Base-by-base conservation (phyloP, 2,329 filamentous ascomycete genomes). In the Pestalotiopsis sp. region DNA sequence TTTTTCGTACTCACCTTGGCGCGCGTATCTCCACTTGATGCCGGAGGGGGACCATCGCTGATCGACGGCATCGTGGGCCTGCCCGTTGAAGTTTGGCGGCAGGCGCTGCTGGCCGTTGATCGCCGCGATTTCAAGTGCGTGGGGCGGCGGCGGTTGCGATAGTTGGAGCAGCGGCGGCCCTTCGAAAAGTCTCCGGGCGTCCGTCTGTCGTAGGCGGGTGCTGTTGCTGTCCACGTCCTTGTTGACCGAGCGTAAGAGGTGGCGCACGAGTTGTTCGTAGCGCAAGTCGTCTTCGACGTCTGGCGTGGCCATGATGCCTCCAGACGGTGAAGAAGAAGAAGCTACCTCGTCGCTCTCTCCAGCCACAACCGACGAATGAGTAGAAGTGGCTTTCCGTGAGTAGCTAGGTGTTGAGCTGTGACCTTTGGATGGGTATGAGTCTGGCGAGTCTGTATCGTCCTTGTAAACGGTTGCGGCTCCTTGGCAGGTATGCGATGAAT, bases 21-120 rank as follows among this genome's bases (percentile, higher is more conserved):
- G 66, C 62, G 68, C 68, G 58, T 69, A 69, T 68, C 66, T 68
- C 68, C 68, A 69, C 66, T 66, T 68, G 62, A 69, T 63, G n/a
- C 66, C 66, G 11, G 68, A 69, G 5, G 68, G 65, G 23, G 68
- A 59, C 63, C 68, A 68, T n/a, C 63, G 27, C 6, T 27, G 63
- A 38, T 69, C 39, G 31, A 59, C 60, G 36, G 63, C 23, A 14
- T 69, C 66, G 25, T 65, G 49, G 17, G 67, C 52, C 7, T 45
- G 36, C 25, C 31, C 67, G 55, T 55, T 41, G 41, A 68, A 68
- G 11, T 55, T n/a, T 9, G 12, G 59, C 14, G 57, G 65, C 3
- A 67, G 59, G 13, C 65, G 65, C 20, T 39, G 45, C 17, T 52
- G 45, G 17, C 2, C 45, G 9, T 52, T 17, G 17, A 52, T 52